A percentile compares a stretch with the other conserved stretches of the same genome.
Conservation (phyloP, 2,329 filamentous ascomycete genomes). For the Aspergillus awamori region DNA sequence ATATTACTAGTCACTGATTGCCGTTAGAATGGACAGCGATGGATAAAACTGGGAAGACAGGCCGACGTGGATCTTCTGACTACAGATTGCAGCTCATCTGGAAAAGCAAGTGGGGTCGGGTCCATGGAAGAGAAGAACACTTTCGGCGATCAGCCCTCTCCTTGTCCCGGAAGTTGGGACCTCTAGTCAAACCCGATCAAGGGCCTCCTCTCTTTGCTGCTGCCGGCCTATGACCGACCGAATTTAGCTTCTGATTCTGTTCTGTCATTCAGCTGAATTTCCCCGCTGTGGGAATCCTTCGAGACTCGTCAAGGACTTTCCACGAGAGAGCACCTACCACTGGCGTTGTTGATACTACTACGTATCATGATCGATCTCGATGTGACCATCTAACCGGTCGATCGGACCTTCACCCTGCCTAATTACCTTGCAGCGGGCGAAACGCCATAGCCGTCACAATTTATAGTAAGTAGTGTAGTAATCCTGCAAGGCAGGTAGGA, state of each 20-base stretch:
- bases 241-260: background rate
- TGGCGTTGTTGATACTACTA: background rate
- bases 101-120: constrained; percentile 15
- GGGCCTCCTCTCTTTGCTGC: background rate
- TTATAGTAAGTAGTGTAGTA: background rate
- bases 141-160: constrained; percentile 25
- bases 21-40: background rate
- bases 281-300: background rate
- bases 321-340: background rate
- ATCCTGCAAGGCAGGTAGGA: constrained; percentile 8
- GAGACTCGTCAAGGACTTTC: background rate
- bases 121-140: constrained; percentile 18
- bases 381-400: constrained; percentile 3
- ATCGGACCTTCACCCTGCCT: constrained; percentile 15
- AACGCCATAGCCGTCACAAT: constrained; percentile 16
- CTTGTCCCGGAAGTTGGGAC: constrained; percentile 22
- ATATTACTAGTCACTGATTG: background rate
- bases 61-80: constrained; percentile 5
- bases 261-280: constrained; percentile 3
- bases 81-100: constrained; percentile 16
- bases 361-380: constrained; percentile 12
- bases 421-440: constrained; percentile 22
- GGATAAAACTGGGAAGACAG: constrained; percentile 7
- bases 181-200: constrained; percentile 14
- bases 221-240: background rate